A percentile compares a stretch with the other conserved stretches of the same genome.
These are phyloP conservation scores for Buddleja alternifolia DNA, from an alignment of 257 asterid genomes.

Conservation along the genomic window DNA sequence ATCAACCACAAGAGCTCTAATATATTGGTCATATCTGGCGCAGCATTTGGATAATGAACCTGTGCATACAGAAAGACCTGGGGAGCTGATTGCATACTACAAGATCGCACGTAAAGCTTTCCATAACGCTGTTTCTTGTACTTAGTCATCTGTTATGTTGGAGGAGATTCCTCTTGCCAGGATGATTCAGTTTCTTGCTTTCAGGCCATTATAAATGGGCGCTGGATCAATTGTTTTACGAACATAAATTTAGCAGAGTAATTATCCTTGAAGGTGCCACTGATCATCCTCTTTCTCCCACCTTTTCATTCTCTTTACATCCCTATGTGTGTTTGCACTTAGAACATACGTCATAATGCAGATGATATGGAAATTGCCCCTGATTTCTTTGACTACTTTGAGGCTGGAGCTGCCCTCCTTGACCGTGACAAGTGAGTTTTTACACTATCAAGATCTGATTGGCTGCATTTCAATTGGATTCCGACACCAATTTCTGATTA, in stretches of 20 bases:
- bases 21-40: constrained; percentile 34
- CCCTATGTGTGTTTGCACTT: constrained; percentile 35
- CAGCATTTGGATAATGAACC: constrained; percentile 93
- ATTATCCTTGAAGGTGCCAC: constrained; percentile 92
- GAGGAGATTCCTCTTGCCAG: constrained; percentile 27
- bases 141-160: constrained; percentile 26
- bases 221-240: constrained; percentile 86
- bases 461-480: constrained; percentile 16
- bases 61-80: constrained; percentile 87
- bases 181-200: constrained; percentile 26
- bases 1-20: constrained; percentile 32
- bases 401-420: constrained; percentile 94
- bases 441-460: constrained; percentile 22
- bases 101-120: constrained; percentile 86
- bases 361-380: constrained; percentile 99
- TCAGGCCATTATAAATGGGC: constrained; percentile 99
- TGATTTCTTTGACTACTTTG: constrained; percentile 93
- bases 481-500: constrained; percentile 15
- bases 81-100: constrained; percentile 95
- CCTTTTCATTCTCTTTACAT: constrained; percentile 25
- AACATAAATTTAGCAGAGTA: constrained; percentile 83
- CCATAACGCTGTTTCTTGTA: constrained; percentile 29
- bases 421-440: constrained; percentile 86
- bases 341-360: constrained; percentile 43
- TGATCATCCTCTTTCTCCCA: constrained; percentile 23